Evolutionary conservation across 106 monocot genomes (phyloP), one percentile per base, ranked within the genome.

Genomic region (Dioscorea zingiberensis): DNA sequence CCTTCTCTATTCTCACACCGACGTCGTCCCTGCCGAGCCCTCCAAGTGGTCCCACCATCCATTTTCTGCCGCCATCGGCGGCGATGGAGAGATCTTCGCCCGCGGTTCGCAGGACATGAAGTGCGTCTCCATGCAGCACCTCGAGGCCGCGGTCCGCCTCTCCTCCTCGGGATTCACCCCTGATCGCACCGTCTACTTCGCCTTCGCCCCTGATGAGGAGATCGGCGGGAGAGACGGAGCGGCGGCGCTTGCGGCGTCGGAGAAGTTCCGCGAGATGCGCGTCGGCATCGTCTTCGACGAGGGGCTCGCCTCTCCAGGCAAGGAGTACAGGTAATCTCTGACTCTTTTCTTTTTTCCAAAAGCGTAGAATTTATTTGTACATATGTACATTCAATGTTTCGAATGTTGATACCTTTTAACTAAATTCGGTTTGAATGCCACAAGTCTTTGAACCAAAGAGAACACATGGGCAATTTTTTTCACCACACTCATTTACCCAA

Each of bases 41-140:
- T 64, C 62, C 75, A 98, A 98, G 81, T 98, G 97, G 97, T 27
- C 45, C 24, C 66, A 71, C 59, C 78, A 76, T 7, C 93, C 94
- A 29, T 88, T 97, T 75, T 78, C 92, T 61, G 95, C 91, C 55
- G 51, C 74, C 44, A 15, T 86, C 13, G 81, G 74, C 45, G 44
- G 66, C 21, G 51, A 65, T 44, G 81, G 85, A 7, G 55, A 59
- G 57, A 73, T 98, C 70, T 80, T 75, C 74, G 88, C 97, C 32
- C 85, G 97, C 26, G 97, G 97, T 18, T 81, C 97, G 0, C 97
- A 98, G 84, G 97, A 98, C 78, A 98, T 98, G 97, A 98, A 98
- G 81, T 98, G 78, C 64, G 89, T 98, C 46, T 83, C 83, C 14
- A 68, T 84, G 64, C 97, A 98, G 83, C 85, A 98, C 68, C 74